phyloP scores from a whole-genome alignment of 148 eudicot genomes.

The Rhododendron henanense region DNA sequence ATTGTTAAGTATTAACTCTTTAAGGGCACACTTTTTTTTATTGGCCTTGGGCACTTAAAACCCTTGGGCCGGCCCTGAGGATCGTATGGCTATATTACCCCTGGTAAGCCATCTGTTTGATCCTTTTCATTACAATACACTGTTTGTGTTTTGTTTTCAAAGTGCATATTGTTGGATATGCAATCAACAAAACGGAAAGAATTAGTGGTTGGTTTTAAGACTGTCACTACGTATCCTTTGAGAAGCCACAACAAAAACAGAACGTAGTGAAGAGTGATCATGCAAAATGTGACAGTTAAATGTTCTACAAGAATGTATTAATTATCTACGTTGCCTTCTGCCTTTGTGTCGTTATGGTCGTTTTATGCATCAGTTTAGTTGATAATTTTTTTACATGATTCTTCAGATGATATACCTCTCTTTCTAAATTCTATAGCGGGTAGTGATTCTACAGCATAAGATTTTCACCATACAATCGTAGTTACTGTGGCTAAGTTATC shows the following conservation, averaged over 20 bases:
- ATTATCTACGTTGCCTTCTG: neutral
- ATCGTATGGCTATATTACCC: conserved; percentile 94
- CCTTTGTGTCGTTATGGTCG: neutral
- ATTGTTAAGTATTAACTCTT: too few relatives aligned
- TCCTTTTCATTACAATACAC: too few relatives aligned
- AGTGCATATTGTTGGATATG: neutral
- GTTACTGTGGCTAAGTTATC: neutral
- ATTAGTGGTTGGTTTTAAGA: neutral
- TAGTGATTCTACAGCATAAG: neutral
- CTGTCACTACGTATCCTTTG: neutral
- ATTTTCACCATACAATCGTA: neutral
- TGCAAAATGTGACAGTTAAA: neutral
- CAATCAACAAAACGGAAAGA: neutral
- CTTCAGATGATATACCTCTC: neutral
- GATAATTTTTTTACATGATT: neutral
- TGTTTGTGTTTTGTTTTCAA: neutral
- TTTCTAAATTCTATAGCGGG: neutral
- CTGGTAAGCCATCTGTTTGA: conserved; percentile 50
- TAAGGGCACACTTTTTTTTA: too few relatives aligned
- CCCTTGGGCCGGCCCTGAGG: too few relatives aligned
- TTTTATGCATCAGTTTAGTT: neutral
- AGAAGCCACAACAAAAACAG: neutral
- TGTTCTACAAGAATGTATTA: neutral
- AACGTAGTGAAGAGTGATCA: neutral
- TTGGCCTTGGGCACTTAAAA: too few relatives aligned